A percentile compares a stretch with the other conserved stretches of the same genome.
Evolutionary conservation across 495 filamentous ascomycete species (phyloP).

Genomic region (Aspergillus coremiiformis): DNA sequence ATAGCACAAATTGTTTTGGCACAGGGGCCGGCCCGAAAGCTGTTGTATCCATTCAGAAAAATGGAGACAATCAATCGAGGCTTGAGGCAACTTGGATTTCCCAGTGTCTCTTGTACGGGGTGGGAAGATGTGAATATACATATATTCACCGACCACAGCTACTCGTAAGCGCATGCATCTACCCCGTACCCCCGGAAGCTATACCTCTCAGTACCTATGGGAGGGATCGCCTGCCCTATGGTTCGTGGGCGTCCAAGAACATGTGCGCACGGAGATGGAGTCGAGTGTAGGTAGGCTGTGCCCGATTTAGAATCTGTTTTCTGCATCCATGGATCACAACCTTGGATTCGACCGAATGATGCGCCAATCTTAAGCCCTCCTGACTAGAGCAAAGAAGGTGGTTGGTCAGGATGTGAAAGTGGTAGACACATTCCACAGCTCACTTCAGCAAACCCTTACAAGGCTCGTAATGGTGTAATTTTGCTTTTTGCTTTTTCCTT

Average conservation of each 20-base stretch:
- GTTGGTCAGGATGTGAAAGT: slow-evolving; percentile 1
- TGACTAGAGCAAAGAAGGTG: slow-evolving; percentile 1
- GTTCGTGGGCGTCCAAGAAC: neutral
- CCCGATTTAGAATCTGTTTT: neutral
- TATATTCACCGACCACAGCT: neutral
- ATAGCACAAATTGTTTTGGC: slow-evolving; percentile 61
- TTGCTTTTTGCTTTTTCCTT: neutral
- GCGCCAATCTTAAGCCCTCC: slow-evolving; percentile 19
- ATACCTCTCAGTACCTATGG: neutral
- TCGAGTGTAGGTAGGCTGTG: neutral
- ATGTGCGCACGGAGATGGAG: neutral
- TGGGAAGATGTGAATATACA: neutral
- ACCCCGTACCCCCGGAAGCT: neutral
- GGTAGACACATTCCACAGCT: slow-evolving; percentile 5
- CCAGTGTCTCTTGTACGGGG: neutral
- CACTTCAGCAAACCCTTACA: neutral
- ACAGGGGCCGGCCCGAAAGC: slow-evolving; percentile 10
- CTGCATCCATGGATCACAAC: slow-evolving; percentile 22
- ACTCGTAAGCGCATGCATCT: neutral
- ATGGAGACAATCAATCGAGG: neutral
- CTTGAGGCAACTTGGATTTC: neutral
- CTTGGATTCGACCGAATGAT: slow-evolving; percentile 9
- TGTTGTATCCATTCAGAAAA: slow-evolving; percentile 12
- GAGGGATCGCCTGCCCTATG: slow-evolving; percentile 1
- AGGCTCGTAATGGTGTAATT: neutral